Base-by-base conservation (phyloP, 495 filamentous ascomycete species). In the Aspergillus incahuasiensis region DNA sequence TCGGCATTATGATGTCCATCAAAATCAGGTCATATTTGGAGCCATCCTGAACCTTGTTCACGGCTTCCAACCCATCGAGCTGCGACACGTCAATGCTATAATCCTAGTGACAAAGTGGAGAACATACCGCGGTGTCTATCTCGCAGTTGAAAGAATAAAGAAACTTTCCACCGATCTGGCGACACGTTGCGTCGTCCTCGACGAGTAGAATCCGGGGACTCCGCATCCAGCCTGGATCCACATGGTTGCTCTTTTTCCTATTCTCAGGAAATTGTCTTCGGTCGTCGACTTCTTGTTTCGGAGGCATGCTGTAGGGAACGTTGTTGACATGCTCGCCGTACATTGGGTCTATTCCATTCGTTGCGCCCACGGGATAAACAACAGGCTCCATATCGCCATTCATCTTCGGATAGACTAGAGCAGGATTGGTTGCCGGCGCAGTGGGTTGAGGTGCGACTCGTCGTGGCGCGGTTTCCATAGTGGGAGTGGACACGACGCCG, bases 1-100 rank as follows among this genome's bases (percentile, higher is more conserved):
- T 86, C 15, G 94, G 94, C 92, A 98, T 97, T 56, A 97, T 95
- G 61, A 98, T 97, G 73, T 97, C 95, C 94, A 98, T 98, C 41
- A 97, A 81, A 42, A 98, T 90, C 39, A 98, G 72, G 65, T 97
- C 92, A 69, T 95, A 97, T 32, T 88, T 90, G 16, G 85, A 83
- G 15, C 87, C 86, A 30, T 78, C 74, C 66, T 89, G 91, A 64
- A 96, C 86, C 68, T 95, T 97, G 68, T 89, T 90, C 39, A 97
- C 92, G 45, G 94, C 92, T 70, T 96, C 89, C 48, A 96, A 74
- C 12, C 94, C 94, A 72, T 98, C 90, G 52, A 87, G 82, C 89
- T 96, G 63, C 49, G 47, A 44, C 25, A 6, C 18, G 41, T 76
- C 57, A 71, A 50, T 35, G 12, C 43, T 11, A 5, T 43, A 18